These are phyloP conservation scores for Clavariopsis aquatica DNA, from an alignment of 495 filamentous ascomycete species.

Conservation along the genomic window DNA sequence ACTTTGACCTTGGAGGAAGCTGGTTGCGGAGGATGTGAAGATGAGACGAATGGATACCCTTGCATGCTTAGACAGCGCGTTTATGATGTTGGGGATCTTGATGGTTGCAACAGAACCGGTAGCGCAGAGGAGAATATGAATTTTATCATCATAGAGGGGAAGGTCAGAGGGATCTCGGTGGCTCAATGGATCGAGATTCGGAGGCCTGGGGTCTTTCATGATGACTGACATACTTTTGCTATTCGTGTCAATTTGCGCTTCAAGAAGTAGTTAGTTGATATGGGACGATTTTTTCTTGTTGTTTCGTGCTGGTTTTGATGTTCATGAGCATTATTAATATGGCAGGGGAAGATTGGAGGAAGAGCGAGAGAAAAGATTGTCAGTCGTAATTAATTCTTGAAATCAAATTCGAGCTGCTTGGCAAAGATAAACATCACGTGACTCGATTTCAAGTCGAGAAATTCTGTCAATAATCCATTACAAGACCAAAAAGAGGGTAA, in stretches of 20 bases:
- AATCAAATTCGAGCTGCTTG: no score
- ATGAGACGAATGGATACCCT: slow-evolving; percentile 77
- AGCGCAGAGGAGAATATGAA: slow-evolving; percentile 77
- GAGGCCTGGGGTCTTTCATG: slow-evolving; percentile 4
- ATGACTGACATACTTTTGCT: not conserved
- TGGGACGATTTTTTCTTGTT: no score
- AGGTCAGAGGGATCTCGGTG: slow-evolving; percentile 11
- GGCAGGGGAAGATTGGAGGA: not conserved
- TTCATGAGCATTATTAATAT: not conserved
- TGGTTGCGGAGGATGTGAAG: slow-evolving; percentile 67
- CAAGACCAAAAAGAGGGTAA: no score
- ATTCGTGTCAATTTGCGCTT: not conserved
- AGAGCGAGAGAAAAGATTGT: no score
- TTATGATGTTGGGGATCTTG: slow-evolving; percentile 75
- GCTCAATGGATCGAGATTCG: not conserved
- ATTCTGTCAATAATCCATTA: no score
- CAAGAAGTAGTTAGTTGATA: slow-evolving; percentile 6
- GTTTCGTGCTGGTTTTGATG: not conserved
- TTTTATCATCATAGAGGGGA: slow-evolving; percentile 58
- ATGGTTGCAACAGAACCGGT: slow-evolving; percentile 84
- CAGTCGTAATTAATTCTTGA: no score
- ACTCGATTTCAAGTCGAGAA: no score
- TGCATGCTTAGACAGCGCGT: slow-evolving; percentile 56
- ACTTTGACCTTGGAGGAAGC: slow-evolving; percentile 71
- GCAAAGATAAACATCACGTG: no score